phyloP scores from a whole-genome alignment of 495 filamentous ascomycete species.

The Neurospora sp. region DNA sequence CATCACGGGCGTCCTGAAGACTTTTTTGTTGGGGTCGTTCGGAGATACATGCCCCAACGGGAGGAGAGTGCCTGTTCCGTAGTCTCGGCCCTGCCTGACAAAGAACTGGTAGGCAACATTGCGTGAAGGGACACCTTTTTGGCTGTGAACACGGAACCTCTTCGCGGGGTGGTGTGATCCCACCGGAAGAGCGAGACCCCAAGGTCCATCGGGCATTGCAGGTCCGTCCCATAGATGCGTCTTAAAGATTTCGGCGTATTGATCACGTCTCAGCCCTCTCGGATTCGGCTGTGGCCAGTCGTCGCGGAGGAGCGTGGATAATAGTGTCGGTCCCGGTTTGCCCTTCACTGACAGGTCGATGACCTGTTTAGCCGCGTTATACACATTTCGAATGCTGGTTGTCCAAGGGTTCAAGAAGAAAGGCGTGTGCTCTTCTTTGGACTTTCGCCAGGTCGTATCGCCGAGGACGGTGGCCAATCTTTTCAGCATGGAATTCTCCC shows the following conservation, averaged over 20 bases:
- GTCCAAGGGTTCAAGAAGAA: not conserved
- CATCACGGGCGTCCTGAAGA: not conserved
- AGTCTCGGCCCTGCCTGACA: not conserved
- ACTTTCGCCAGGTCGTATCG: not conserved
- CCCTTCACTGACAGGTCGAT: not conserved
- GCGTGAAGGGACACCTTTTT: not conserved
- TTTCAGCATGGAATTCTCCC: not conserved
- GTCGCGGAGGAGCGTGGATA: not conserved
- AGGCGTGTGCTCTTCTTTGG: not conserved
- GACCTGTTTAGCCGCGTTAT: not conserved
- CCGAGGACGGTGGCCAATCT: not conserved
- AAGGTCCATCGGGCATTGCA: not conserved
- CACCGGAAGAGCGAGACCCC: not conserved
- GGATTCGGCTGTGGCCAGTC: not conserved
- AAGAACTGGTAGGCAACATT: not conserved
- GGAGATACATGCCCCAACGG: not conserved
- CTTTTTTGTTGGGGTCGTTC: not conserved
- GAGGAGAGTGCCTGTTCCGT: not conserved
- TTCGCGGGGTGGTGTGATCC: not conserved
- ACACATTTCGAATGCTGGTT: not conserved
- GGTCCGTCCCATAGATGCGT: not conserved
- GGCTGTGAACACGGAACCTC: not conserved
- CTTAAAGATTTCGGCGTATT: not conserved
- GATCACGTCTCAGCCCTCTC: not conserved
- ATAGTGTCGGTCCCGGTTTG: not conserved